Conservation (phyloP, 768 basidiomycete species). For the Leccinellum albellum region DNA sequence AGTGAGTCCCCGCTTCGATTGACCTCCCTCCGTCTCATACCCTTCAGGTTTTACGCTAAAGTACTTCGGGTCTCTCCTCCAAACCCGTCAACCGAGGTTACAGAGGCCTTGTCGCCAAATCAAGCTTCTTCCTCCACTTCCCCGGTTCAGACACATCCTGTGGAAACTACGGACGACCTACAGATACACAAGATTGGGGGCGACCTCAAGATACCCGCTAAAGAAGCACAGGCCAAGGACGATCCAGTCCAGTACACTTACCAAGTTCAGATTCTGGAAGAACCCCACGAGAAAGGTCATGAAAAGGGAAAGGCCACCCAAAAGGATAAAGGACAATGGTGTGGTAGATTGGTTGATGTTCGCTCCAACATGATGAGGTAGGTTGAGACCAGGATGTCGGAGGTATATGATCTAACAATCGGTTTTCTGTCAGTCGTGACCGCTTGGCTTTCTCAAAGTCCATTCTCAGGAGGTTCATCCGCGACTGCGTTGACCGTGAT, state of each 20-base stretch:
- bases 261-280: constrained; percentile 80
- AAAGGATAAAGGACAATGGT: constrained; percentile 62
- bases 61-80: constrained; percentile 78
- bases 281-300: constrained; percentile 64
- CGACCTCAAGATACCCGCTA: constrained; percentile 70
- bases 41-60: constrained; percentile 70
- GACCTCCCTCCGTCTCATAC: constrained; percentile 14
- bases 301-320: constrained; percentile 53
- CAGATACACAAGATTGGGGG: constrained; percentile 68
- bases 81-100: constrained; percentile 41
- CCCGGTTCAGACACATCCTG: constrained; percentile 41
- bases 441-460: constrained; percentile 95
- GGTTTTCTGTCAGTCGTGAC: constrained; percentile 64
- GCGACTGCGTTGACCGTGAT: constrained; percentile 92
- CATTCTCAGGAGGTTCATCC: constrained; percentile 92
- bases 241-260: constrained; percentile 84
- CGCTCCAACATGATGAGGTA: constrained; percentile 78
- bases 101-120: constrained; percentile 32
- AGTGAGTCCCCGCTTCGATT: constrained; percentile 45
- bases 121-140: constrained; percentile 41
- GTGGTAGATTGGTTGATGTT: constrained; percentile 81
- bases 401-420: constrained; percentile 1
- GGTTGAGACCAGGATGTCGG: constrained; percentile 19
- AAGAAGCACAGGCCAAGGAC: constrained; percentile 69
- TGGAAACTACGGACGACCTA: constrained; percentile 46